Percentiles rank a stretch among this genome's conserved stretches.
Evolutionary conservation across 2,329 filamentous ascomycete genomes (phyloP).

Genomic region (Neocatenulostroma microsporum): DNA sequence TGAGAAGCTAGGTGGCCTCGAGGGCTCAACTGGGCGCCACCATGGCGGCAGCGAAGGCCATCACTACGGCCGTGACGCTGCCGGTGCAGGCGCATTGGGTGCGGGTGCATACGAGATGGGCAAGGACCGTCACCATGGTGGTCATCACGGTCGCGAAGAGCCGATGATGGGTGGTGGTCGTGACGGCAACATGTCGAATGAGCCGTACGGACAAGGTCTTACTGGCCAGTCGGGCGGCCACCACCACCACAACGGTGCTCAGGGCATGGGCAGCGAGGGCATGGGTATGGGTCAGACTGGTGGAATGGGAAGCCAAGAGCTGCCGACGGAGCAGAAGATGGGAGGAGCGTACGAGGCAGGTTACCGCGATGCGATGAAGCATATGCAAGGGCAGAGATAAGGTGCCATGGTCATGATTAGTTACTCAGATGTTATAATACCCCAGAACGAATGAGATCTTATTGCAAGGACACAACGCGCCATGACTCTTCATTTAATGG

Average conservation of each 20-base stretch:
- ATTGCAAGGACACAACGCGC: too few relatives aligned
- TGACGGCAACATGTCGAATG: not conserved
- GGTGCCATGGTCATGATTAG: too few relatives aligned
- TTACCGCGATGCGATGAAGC: slow-evolving; percentile 10
- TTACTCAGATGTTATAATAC: too few relatives aligned
- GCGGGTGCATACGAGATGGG: not conserved
- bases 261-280: not conserved
- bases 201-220: too few relatives aligned
- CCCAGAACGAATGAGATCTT: too few relatives aligned
- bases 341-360: slow-evolving; percentile 12
- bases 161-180: not conserved
- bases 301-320: not conserved
- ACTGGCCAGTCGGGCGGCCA: not conserved
- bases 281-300: not conserved
- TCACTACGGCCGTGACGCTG: slow-evolving; percentile 5
- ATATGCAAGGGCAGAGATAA: too few relatives aligned
- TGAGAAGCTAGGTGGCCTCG: slow-evolving; percentile 14
- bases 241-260: not conserved
- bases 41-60: slow-evolving; percentile 5
- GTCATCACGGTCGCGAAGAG: not conserved
- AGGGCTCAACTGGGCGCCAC: slow-evolving; percentile 1
- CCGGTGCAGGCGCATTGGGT: slow-evolving; percentile 13
- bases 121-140: not conserved
- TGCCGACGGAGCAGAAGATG: slow-evolving; percentile 6
- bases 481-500: too few relatives aligned